phyloP scores from a whole-genome alignment of 2,329 filamentous ascomycete species.

The Hymenoscyphus salicellus region DNA sequence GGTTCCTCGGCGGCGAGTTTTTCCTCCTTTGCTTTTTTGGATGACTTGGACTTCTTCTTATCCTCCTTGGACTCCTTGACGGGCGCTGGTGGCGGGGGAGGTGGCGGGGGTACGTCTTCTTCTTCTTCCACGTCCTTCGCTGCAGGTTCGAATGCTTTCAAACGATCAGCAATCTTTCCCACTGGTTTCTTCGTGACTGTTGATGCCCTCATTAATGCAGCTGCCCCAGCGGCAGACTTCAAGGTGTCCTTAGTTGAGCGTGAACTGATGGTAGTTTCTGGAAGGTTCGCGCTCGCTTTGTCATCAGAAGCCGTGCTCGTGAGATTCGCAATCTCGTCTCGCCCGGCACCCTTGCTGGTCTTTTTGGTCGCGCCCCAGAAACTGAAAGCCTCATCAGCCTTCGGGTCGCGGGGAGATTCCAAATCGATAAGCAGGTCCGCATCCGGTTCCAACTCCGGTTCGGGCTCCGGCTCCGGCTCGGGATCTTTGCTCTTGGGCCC shows the following conservation, averaged over 20 bases:
- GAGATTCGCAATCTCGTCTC: slow-evolving; percentile 42
- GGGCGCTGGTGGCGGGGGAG: slow-evolving; percentile 40
- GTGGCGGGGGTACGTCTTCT: slow-evolving; percentile 34
- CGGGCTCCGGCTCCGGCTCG: slow-evolving; percentile 26
- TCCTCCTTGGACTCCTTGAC: slow-evolving; percentile 44
- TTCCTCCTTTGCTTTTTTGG: slow-evolving; percentile 40
- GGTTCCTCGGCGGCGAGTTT: slow-evolving; percentile 40
- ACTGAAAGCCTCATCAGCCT: slow-evolving; percentile 45
- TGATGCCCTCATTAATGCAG: slow-evolving; percentile 42
- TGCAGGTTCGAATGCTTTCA: slow-evolving; percentile 53
- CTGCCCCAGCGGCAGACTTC: slow-evolving; percentile 22
- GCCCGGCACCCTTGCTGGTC: slow-evolving; percentile 31
- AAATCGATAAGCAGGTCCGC: slow-evolving; percentile 27
- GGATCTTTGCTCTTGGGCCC: slow-evolving; percentile 25
- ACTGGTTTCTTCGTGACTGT: slow-evolving; percentile 45
- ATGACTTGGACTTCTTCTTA: slow-evolving; percentile 41
- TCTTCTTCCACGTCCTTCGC: slow-evolving; percentile 35
- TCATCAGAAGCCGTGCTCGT: slow-evolving; percentile 41
- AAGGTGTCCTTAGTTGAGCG: slow-evolving; percentile 41
- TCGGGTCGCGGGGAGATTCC: slow-evolving; percentile 39
- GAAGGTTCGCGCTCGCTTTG: slow-evolving; percentile 42
- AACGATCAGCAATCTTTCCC: slow-evolving; percentile 54
- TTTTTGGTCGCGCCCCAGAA: slow-evolving; percentile 57
- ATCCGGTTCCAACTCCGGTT: slow-evolving; percentile 27
- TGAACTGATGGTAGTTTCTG: slow-evolving; percentile 41